These are phyloP conservation scores for Boletus edulis DNA, from an alignment of 768 basidiomycete genomes.

Conservation along the genomic window DNA sequence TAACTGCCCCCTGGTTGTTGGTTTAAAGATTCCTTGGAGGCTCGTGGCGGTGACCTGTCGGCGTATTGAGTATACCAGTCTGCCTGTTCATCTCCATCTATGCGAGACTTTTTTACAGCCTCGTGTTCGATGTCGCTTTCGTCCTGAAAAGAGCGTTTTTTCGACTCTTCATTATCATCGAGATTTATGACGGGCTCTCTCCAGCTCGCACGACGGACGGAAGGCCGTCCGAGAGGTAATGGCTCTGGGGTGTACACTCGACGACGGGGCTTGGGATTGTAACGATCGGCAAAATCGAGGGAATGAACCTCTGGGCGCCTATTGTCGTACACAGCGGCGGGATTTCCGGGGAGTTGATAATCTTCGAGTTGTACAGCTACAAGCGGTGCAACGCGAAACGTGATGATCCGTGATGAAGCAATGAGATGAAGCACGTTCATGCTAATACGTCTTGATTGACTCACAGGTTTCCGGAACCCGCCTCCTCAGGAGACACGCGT, in stretches of 20 bases:
- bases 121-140: conserved; percentile 42
- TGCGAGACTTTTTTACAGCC: conserved; percentile 50
- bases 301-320: conserved; percentile 18
- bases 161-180: conserved; percentile 29
- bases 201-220: conserved; percentile 31
- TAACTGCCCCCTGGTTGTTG: conserved; percentile 44
- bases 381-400: conserved; percentile 18
- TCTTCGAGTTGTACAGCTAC: conserved; percentile 19
- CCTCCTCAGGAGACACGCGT: conserved; percentile 40
- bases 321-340: conserved; percentile 10
- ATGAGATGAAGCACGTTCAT: conserved; percentile 22
- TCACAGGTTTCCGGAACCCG: conserved; percentile 47
- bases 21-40: conserved; percentile 49
- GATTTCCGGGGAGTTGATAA: conserved; percentile 19
- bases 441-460: conserved; percentile 25
- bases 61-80: conserved; percentile 37
- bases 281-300: conserved; percentile 36
- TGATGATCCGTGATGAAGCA: conserved; percentile 26
- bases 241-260: conserved; percentile 6
- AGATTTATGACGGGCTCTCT: conserved; percentile 26
- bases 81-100: conserved; percentile 50
- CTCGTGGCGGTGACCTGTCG: conserved; percentile 33
- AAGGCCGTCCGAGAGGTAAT: conserved; percentile 13
- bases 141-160: conserved; percentile 45
- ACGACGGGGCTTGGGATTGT: conserved; percentile 32